Evolutionary conservation across 2,329 filamentous ascomycete genomes (phyloP), one percentile per base, ranked within the genome.

Genomic region (Ophiobolus disseminans): DNA sequence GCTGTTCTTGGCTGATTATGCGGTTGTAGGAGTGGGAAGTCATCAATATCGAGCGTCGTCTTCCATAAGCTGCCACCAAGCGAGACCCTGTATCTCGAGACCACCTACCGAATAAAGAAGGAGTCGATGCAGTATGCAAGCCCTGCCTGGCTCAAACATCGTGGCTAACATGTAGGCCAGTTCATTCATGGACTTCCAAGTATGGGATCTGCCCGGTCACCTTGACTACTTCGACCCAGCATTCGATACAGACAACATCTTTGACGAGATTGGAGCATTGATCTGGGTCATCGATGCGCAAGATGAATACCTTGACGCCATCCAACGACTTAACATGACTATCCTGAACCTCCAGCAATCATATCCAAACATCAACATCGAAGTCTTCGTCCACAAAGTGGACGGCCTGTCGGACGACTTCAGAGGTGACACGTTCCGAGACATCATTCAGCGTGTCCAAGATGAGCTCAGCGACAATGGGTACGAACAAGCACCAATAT

Each of bases 281-380:
- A 96, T 99, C 55, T 99, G 94, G 93, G 93, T 99, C 51, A 96
- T 99, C 50, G 94, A 99, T 70, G 93, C 94, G 0, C 94, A 99
- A 74, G 94, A 99, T 69, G 94, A 99, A 73, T 99, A 97, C 69
- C 84, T 96, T 45, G 91, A 97, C 72, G 90, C 92, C 14, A 90
- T 99, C 38, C 85, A 86, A 44, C 87, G 90, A 7, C 84, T 99
- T 21, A 96, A 96, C 73, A 81, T 86, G 45, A 96, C 92, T 6
- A 96, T 97, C 55, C 80, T 97, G 48, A 90, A 91, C 58, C 84
- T 99, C 1, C 90, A 96, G 69, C 86, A 91, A 58, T 86, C 85
- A 52, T 97, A 96, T 69, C 92, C 93, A 2, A 88, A 90, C 68
- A 94, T 97, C 76, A 96, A 97, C 73, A 89, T 99, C 58, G 93